Base-by-base conservation (phyloP, 257 asterid species). In the Leonotis leonurus region DNA sequence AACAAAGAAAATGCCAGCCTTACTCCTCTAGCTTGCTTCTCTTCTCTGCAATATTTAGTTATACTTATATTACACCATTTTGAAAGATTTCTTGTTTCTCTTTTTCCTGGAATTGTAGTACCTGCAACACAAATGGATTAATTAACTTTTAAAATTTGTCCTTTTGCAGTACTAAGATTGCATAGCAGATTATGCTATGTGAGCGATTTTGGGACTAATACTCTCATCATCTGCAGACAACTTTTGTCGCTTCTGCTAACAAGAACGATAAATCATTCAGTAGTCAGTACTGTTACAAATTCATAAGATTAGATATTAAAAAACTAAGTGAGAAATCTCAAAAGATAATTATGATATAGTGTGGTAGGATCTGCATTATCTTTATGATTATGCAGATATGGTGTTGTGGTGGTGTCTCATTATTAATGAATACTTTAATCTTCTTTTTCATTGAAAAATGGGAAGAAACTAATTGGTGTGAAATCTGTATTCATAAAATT, bases 1-100 rank as follows among this genome's bases (percentile, higher is more conserved):
- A 56, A 56, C 48, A 35, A 56, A 35, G 25, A 21, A 36, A 57
- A 36, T 57, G 63, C 49, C 63, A 57, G 50, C 50, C 45, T 57
- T 55, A 0, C 29, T 55, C 18, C 11, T 32, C 60, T 54, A 54
- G 41, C 8, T 29, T 33, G 29, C 33, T 57, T 35, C 32, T 30
- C 6, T 30, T 39, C 59, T n/a, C n/a, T n/a, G n/a, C n/a, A n/a
- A n/a, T n/a, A 53, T 39, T 53, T 53, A 6, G 59, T 54, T 30
- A 27, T 27, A 55, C 27, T 17, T 55, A 55, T 44, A 55, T 55
- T 30, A 30, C 27, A 16, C 30, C 60, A 17, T n/a, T n/a, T n/a
- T n/a, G n/a, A n/a, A n/a, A 25, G 57, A 50, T 50, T 50, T 50
- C 12, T 25, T 50, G 36, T 25, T 25, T 26, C 36, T 25, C 20